phyloP scores from a whole-genome alignment of 73 alveolate species.

The Symbiodinium pilosum region DNA sequence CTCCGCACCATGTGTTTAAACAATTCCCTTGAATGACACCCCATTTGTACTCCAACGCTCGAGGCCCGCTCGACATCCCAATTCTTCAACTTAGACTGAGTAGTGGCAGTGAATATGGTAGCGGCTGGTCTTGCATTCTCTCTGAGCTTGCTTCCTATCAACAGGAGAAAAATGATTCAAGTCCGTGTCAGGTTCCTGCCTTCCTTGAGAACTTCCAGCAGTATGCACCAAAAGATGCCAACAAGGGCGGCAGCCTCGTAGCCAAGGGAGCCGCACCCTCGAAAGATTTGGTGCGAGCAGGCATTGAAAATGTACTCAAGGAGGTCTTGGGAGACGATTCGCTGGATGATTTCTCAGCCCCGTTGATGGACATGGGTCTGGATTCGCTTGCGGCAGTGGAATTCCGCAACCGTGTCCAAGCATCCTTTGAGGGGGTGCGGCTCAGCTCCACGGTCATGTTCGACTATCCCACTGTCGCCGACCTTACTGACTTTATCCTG shows the following conservation, averaged over 20 bases:
- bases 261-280: conserved; percentile 88
- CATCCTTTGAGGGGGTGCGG: conserved; percentile 89
- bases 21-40: no score
- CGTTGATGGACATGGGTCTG: conserved; percentile 95
- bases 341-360: conserved; percentile 71
- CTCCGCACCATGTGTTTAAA: no score
- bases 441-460: conserved; percentile 92
- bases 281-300: conserved; percentile 42
- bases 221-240: conserved; percentile 89
- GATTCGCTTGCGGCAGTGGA: conserved; percentile 95
- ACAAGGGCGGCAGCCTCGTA: conserved; percentile 79
- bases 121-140: not conserved
- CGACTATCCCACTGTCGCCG: conserved; percentile 91
- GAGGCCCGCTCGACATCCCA: no score
- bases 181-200: conserved; percentile 32
- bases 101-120: not conserved
- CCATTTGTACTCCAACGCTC: no score
- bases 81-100: not conserved
- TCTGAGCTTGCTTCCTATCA: no score
- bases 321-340: conserved; percentile 39
- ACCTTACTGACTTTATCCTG: conserved; percentile 87
- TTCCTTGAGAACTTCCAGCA: conserved; percentile 93
- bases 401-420: conserved; percentile 82
- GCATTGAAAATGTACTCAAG: not conserved
- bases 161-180: not conserved